phyloP scores from a whole-genome alignment of 352 stramenopile species.

The Phytophthora colocasiae region DNA sequence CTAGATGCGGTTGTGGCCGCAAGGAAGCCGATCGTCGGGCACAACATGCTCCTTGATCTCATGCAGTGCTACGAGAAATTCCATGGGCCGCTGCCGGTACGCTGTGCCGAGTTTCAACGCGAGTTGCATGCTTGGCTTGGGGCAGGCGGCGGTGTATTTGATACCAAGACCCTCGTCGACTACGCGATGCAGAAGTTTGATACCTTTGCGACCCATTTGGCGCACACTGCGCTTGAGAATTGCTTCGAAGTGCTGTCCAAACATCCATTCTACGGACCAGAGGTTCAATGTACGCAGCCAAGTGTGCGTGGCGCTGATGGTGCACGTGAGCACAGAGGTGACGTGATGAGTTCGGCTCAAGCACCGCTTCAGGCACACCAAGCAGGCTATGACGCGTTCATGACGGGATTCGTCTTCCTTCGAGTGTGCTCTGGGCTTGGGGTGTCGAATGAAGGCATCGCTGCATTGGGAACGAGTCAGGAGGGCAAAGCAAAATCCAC shows the following conservation, averaged over 20 bases:
- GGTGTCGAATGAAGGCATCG: constrained; percentile 61
- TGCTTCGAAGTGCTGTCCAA: constrained; percentile 66
- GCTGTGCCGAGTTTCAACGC: constrained; percentile 66
- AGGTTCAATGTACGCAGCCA: constrained; percentile 38
- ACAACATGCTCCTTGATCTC: constrained; percentile 85
- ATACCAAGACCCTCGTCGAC: constrained; percentile 79
- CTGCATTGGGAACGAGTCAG: constrained; percentile 29
- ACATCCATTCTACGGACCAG: constrained; percentile 72
- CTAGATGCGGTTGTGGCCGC: constrained; percentile 57
- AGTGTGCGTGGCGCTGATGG: constrained; percentile 9
- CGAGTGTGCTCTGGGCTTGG: constrained; percentile 67
- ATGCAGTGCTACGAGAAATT: constrained; percentile 88
- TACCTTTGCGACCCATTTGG: constrained; percentile 60
- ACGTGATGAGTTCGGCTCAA: constrained; percentile 23
- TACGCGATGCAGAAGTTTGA: constrained; percentile 72
- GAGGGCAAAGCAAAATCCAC: constrained; percentile 1
- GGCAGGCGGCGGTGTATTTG: constrained; percentile 52
- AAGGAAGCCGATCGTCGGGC: constrained; percentile 65
- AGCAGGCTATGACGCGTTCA: constrained; percentile 81
- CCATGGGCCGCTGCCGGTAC: constrained; percentile 56
- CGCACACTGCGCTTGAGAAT: constrained; percentile 71
- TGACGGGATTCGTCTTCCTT: constrained; percentile 81
- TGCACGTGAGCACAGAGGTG: constrained; percentile 10
- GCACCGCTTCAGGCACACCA: constrained; percentile 63
- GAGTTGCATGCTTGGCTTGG: constrained; percentile 64